Evolutionary conservation across 1,284 basidiomycete species (phyloP).

Genomic region (Ganoderma lingzhi): DNA sequence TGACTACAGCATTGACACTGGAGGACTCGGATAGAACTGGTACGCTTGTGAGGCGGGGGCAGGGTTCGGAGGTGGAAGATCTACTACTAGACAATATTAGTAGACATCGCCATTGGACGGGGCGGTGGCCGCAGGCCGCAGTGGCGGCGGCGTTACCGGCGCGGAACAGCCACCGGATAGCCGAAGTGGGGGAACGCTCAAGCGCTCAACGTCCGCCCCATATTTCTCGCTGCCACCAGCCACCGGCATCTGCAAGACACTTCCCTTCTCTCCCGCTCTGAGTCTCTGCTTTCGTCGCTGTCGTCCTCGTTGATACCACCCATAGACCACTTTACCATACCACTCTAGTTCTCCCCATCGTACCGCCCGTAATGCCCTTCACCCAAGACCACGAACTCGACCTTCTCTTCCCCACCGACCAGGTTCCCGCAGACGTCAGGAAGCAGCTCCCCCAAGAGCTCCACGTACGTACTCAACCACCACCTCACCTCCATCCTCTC

Average conservation of each 20-base stretch:
- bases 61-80: conserved; percentile 5
- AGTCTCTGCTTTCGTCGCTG: background rate
- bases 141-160: conserved; percentile 14
- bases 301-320: conserved; percentile 13
- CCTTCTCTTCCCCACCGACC: conserved; percentile 74
- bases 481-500: background rate
- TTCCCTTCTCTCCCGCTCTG: background rate
- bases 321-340: conserved; percentile 22
- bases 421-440: conserved; percentile 71
- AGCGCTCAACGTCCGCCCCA: conserved; percentile 6
- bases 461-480: conserved; percentile 50
- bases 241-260: background rate
- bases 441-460: conserved; percentile 62
- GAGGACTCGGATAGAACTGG: background rate
- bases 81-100: no score
- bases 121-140: conserved; percentile 11
- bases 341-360: conserved; percentile 10
- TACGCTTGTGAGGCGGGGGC: background rate
- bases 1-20: background rate
- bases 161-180: conserved; percentile 13
- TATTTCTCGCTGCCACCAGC: conserved; percentile 10
- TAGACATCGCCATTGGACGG: conserved; percentile 11
- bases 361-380: conserved; percentile 49
- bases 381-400: conserved; percentile 78
- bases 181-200: background rate